Conservation (phyloP, 1,284 basidiomycete species). For the Anthracocystis panici-leucophaei region DNA sequence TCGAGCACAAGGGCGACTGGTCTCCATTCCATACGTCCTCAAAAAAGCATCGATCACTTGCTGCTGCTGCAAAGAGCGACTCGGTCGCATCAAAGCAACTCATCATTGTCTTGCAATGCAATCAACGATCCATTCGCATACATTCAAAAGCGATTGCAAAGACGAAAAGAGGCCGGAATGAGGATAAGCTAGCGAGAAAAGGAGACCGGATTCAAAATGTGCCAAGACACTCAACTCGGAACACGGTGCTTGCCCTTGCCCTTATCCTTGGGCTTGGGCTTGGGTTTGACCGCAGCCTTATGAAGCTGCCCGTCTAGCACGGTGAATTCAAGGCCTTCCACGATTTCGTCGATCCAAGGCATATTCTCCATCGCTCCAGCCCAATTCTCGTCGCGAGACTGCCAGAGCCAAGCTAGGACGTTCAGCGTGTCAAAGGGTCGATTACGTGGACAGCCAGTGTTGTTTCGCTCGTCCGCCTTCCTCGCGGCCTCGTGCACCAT, state of each 20-base stretch:
- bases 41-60: not conserved
- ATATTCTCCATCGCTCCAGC: not conserved
- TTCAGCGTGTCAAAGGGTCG: conserved; percentile 16
- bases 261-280: no score
- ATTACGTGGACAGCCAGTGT: not conserved
- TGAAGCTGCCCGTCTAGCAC: not conserved
- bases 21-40: not conserved
- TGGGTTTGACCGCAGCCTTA: no score
- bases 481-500: conserved; percentile 11
- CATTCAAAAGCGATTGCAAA: not conserved
- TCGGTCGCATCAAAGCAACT: not conserved
- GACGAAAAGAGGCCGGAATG: not conserved
- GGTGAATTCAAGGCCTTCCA: not conserved
- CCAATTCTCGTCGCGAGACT: not conserved
- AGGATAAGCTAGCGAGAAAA: not conserved
- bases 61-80: not conserved
- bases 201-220: not conserved
- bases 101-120: not conserved
- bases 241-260: conserved; percentile 28
- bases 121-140: not conserved
- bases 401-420: conserved; percentile 5
- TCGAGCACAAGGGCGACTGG: not conserved
- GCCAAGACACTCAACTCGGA: conserved; percentile 8
- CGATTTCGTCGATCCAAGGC: not conserved
- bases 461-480: not conserved